Conservation (phyloP, 257 asterid genomes). For the Linaria vulgaris region DNA sequence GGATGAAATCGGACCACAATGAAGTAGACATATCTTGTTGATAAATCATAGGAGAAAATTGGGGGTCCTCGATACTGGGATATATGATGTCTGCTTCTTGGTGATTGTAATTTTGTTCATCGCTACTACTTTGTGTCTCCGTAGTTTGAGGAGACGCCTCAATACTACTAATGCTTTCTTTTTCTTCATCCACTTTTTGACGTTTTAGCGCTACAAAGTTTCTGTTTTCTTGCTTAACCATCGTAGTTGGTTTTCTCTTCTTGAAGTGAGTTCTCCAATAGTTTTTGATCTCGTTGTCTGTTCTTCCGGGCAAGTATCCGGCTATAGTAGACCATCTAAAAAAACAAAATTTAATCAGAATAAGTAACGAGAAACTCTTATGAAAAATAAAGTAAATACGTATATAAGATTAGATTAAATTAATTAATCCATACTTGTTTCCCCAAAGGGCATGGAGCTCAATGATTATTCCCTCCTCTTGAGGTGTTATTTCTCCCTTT, state of each 20-base stretch:
- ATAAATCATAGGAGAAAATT: slow-evolving; percentile 4
- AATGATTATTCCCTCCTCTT: slow-evolving; percentile 51
- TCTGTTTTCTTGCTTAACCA: slow-evolving; percentile 19
- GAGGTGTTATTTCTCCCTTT: slow-evolving; percentile 50
- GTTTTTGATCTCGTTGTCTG: slow-evolving; percentile 58
- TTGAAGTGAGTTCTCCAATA: slow-evolving; percentile 29
- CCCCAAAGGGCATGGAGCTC: slow-evolving; percentile 64
- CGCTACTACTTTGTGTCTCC: background rate
- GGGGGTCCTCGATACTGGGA: slow-evolving; percentile 14
- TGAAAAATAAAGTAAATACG: too few relatives aligned
- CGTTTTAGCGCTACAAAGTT: background rate
- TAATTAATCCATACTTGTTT: slow-evolving; percentile 38
- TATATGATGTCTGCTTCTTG: too few relatives aligned
- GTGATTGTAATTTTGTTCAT: background rate
- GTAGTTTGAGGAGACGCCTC: background rate
- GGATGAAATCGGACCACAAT: slow-evolving; percentile 32
- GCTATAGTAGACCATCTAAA: slow-evolving; percentile 62
- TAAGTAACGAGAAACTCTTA: too few relatives aligned
- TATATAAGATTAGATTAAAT: too few relatives aligned
- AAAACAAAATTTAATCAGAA: too few relatives aligned
- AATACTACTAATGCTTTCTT: background rate
- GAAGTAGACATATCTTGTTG: background rate
- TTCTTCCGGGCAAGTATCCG: slow-evolving; percentile 53
- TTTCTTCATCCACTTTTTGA: background rate
- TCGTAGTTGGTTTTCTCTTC: slow-evolving; percentile 23